Base-by-base conservation (phyloP, 345 rosid genomes). In the Bretschneidera sinensis region DNA sequence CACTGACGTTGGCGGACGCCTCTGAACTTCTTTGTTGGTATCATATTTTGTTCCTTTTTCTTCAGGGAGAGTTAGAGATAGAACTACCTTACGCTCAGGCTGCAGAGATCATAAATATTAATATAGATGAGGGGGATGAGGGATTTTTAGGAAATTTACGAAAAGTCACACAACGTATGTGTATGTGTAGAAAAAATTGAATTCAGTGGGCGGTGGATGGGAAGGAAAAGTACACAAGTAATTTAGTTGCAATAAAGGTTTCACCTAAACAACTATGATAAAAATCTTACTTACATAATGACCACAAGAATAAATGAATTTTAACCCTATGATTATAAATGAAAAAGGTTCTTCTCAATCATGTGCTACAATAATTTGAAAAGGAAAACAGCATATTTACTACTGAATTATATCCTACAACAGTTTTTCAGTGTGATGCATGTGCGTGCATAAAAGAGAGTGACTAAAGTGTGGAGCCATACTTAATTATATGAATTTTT, bases 1-100 rank as follows among this genome's bases (percentile, higher is more conserved):
- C 95, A 87, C 83, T 85, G 91, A 70, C 95, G 89, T 59, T 87
- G 91, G 68, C 95, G 82, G 56, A 87, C 95, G 28, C 91, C 95
- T 75, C 95, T 79, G 89, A 75, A 87, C 60, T 85, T 87, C 84
- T 70, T 87, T 39, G 87, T 55, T 63, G 77, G 82, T 77, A 79
- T 87, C 95, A 87, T n/a, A n/a, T 86, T 54, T 52, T 54, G 2
- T n/a, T 39, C 54, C 21, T 52, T n/a, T 45, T 24, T 24, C 16
- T 51, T 43, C 31, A 34, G 25, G 56, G 47, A 55, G 33, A n/a
- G 1, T n/a, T n/a, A n/a, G n/a, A n/a, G n/a, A n/a, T n/a, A 9
- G 6, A 31, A 31, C 35, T 4, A 31, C 35, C 16, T 39, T 1
- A 15, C 25, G 60, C 43, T 24, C 59, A 31, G 51, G 25, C 51